Base-by-base conservation (phyloP, 441 rosid species). In the Francoa sonchifolia region DNA sequence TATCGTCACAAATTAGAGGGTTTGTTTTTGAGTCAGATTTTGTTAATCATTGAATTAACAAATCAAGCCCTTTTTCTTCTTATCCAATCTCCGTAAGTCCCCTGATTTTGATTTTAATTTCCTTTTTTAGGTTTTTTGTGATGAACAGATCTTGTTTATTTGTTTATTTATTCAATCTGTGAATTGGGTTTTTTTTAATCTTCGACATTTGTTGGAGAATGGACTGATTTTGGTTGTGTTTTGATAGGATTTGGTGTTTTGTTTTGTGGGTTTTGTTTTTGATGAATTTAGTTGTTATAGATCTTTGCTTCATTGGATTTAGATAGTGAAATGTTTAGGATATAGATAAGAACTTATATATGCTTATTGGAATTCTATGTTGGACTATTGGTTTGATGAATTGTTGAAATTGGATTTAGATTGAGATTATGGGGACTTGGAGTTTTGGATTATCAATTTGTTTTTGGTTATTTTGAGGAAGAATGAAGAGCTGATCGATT, bases 71-170 rank as follows among this genome's bases (percentile, higher is more conserved):
- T 37, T 42, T 35, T 52, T 27, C 55, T 48, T 53, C 65, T 58
- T 60, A 58, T 72, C 77, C 71, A 63, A 67, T 74, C 78, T n/a
- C n/a, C 50, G 86, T 76, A 76, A 74, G 84, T 73, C 49, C 59
- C 40, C n/a, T n/a, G n/a, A n/a, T 44, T 12, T 42, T 27, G 19
- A 33, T 52, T 58, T 27, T 65, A 44, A 38, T 54, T 50, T 23
- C 23, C 52, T 33, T 14, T 34, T 42, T 30, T 32, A 13, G 26
- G 39, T 58, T 29, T 40, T 36, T 8, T 6, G n/a, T n/a, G n/a
- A n/a, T n/a, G n/a, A n/a, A 19, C 32, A 8, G 11, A 36, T 12
- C 16, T 40, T 48, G 15, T 5, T 16, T 30, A 30, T 21, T 33
- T 8, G 6, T 32, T 44, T 33, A 9, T 6, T 4, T 11, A 0